phyloP scores from a whole-genome alignment of 2,329 filamentous ascomycete genomes.

The Cercospora sp. region DNA sequence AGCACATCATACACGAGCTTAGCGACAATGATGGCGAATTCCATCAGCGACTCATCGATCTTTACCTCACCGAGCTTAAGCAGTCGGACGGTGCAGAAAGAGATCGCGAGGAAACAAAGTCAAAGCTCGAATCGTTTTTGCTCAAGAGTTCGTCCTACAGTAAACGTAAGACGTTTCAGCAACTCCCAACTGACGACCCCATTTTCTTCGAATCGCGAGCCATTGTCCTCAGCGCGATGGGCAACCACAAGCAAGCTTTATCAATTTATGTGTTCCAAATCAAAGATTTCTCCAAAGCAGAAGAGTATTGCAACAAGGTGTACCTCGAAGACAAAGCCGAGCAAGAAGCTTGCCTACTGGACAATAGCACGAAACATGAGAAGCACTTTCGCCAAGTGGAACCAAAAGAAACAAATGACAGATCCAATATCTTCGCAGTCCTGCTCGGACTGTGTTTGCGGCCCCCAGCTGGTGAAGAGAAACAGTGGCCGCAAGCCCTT shows the following conservation, averaged over 20 bases:
- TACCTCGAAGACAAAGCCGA: slow-evolving; percentile 57
- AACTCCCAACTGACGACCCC: slow-evolving; percentile 78
- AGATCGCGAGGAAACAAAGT: slow-evolving; percentile 42
- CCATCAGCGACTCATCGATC: slow-evolving; percentile 77
- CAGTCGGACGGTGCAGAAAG: slow-evolving; percentile 35
- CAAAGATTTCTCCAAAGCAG: slow-evolving; percentile 80
- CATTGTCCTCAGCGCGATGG: slow-evolving; percentile 91
- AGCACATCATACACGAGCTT: slow-evolving; percentile 86
- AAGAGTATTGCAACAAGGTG: slow-evolving; percentile 94
- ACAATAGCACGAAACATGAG: slow-evolving; percentile 27
- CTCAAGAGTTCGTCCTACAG: slow-evolving; percentile 78
- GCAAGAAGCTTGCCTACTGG: slow-evolving; percentile 30
- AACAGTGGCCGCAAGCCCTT: slow-evolving; percentile 70
- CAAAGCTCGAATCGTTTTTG: slow-evolving; percentile 72
- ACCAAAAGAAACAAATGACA: slow-evolving; percentile 51
- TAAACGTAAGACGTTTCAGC: slow-evolving; percentile 61
- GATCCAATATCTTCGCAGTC: slow-evolving; percentile 85
- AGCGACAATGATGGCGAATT: slow-evolving; percentile 82
- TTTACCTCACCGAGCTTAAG: slow-evolving; percentile 62
- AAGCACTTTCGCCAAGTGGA: slow-evolving; percentile 44
- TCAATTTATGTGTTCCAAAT: slow-evolving; percentile 97
- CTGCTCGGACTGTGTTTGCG: slow-evolving; percentile 86
- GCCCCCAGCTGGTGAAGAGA: slow-evolving; percentile 70
- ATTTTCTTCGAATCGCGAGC: slow-evolving; percentile 87
- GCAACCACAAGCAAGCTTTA: slow-evolving; percentile 90